Percentiles rank a stretch among this genome's conserved stretches.
Conservation (phyloP, 257 asterid species). For the Solanum boliviense region DNA sequence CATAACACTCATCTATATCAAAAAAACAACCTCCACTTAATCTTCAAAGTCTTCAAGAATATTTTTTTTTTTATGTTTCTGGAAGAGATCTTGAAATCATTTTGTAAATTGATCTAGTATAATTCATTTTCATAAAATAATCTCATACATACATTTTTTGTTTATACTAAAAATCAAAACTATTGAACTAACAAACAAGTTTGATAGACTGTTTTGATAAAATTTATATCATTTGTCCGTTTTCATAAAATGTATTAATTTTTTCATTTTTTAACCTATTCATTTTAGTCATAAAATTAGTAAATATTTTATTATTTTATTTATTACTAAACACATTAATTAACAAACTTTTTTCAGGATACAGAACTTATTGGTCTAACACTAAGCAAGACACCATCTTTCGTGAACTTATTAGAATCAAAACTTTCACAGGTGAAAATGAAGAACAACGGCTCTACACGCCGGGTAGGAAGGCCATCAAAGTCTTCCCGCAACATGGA, state of each 20-base stretch:
- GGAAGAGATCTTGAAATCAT: too few relatives aligned
- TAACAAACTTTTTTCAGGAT: background rate
- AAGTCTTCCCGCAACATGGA: background rate
- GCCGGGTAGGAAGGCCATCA: background rate
- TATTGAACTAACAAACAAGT: too few relatives aligned
- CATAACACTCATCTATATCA: background rate
- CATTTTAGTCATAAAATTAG: too few relatives aligned
- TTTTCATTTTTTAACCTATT: too few relatives aligned
- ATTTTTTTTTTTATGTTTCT: too few relatives aligned
- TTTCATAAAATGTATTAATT: too few relatives aligned
- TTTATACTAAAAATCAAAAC: too few relatives aligned
- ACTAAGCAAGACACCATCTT: conserved; percentile 35
- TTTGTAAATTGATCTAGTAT: too few relatives aligned
- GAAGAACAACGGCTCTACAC: background rate
- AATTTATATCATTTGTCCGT: too few relatives aligned
- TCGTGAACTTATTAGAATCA: conserved; percentile 17
- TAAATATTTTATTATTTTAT: too few relatives aligned
- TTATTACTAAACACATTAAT: background rate
- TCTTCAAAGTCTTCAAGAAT: too few relatives aligned
- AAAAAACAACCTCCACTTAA: background rate
- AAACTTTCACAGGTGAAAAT: background rate
- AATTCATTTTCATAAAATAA: background rate
- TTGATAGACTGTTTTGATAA: too few relatives aligned
- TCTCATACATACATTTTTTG: background rate
- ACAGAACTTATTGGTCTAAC: conserved; percentile 32